Percentiles rank a stretch among this genome's conserved stretches.
Conservation (phyloP, 2,329 filamentous ascomycete species). For the Geoglossum cookeanum region DNA sequence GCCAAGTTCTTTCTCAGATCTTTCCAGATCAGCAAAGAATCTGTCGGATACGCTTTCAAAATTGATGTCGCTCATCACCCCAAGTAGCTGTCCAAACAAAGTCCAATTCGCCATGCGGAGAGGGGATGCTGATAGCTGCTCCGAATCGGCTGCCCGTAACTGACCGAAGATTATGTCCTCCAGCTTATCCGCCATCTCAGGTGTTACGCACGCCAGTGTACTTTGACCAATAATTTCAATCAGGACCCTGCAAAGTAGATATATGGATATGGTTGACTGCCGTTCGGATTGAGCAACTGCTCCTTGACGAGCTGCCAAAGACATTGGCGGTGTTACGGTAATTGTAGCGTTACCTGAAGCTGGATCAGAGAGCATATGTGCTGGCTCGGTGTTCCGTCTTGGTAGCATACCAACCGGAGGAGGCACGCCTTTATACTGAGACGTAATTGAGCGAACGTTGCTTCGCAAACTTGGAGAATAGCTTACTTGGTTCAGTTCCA, state of each 20-base stretch:
- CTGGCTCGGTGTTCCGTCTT: constrained; percentile 53
- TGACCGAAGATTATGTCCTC: constrained; percentile 96
- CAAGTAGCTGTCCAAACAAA: constrained; percentile 77
- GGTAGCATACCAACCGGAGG: background rate
- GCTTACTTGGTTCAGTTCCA: constrained; percentile 34
- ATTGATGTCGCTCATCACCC: constrained; percentile 89
- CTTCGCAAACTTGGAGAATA: constrained; percentile 30
- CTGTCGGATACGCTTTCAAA: constrained; percentile 68
- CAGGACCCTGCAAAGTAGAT: constrained; percentile 81
- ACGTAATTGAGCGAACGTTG: background rate
- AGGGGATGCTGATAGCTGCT: constrained; percentile 57
- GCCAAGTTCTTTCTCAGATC: constrained; percentile 54
- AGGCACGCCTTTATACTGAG: constrained; percentile 1
- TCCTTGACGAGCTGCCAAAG: constrained; percentile 33
- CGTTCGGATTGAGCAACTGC: constrained; percentile 66
- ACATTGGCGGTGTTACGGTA: background rate
- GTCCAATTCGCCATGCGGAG: constrained; percentile 90
- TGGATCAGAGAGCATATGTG: constrained; percentile 26
- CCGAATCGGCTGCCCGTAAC: constrained; percentile 70
- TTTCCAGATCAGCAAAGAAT: constrained; percentile 65
- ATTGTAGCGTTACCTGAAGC: constrained; percentile 14
- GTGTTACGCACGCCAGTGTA: constrained; percentile 59
- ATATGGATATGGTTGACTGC: constrained; percentile 84
- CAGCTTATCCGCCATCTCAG: constrained; percentile 83
- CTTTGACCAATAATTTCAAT: constrained; percentile 90